Base-by-base conservation (phyloP, 2,329 filamentous ascomycete species). In the Exophiala phaeomuriformis region DNA sequence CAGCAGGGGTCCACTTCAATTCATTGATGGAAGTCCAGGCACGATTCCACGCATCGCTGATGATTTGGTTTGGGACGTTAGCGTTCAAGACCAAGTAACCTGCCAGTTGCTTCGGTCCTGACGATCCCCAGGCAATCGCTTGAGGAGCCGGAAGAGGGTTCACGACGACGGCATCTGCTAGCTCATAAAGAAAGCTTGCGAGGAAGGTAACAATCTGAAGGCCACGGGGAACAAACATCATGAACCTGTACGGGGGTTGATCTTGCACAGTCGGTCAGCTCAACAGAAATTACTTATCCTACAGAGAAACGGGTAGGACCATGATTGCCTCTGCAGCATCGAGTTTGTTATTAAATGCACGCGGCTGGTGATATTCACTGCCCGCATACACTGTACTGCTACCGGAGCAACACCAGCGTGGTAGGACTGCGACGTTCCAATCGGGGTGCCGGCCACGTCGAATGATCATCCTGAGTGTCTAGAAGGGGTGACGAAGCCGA, bases 131-230 rank as follows among this genome's bases (percentile, higher is more conserved):
- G 49, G 71, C 72, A 61, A 80, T 78, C 53, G 70, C 71, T 51
- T 71, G 71, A 4, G 77, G 77, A 43, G 77, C 77, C 45, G 77
- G 77, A 40, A 80, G 71, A 52, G 77, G 77, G 59, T 80, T 79
- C 53, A 75, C 77, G 39, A 68, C 67, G 49, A 80, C 75, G 31
- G 75, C 75, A 37, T 69, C 41, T 8, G 40, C 44, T 12, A 49
- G 27, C 19, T 39, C 40, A 10, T 28, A 42, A 10, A 49, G 29
- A 9, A 49, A 31, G 41, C 40, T 43, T 45, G 49, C 40, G 5
- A 19, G 28, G 27, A 46, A 7, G n/a, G 44, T 32, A 48, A 33
- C 43, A 29, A 45, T 8, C 12, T 36, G 43, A 9, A 55, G 9
- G 3, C 33, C 27, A 19, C 44, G 36, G 27, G 19, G 8, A 32